phyloP scores from a whole-genome alignment of 495 filamentous ascomycete species.

The Rostrohypoxylon terebratum region DNA sequence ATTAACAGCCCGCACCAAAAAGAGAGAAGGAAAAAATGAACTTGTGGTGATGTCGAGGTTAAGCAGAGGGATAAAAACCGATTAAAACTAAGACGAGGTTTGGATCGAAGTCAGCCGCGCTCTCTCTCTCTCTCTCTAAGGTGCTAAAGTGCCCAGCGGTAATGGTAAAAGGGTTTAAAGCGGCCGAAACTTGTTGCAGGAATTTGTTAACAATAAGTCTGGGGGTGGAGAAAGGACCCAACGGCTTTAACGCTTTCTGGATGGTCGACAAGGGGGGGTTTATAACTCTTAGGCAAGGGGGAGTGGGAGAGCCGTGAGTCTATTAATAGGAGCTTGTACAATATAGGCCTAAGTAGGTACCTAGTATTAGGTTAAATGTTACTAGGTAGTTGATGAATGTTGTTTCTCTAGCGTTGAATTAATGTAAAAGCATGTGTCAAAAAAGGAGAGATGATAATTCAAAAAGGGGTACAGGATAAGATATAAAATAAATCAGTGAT shows the following conservation, averaged over 20 bases:
- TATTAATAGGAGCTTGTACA: constrained; percentile 24
- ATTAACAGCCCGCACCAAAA: constrained; percentile 28
- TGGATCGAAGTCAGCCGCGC: constrained; percentile 5
- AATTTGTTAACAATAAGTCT: constrained; percentile 10
- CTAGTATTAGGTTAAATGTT: not conserved
- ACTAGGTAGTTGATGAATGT: not conserved
- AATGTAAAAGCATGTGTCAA: constrained; percentile 10
- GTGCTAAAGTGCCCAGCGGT: no score
- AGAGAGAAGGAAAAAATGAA: constrained; percentile 17
- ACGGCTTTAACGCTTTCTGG: constrained; percentile 24
- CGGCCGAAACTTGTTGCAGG: constrained; percentile 24
- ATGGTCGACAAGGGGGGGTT: not conserved
- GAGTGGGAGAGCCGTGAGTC: constrained; percentile 16
- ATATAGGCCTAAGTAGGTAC: constrained; percentile 1
- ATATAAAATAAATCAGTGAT: not conserved
- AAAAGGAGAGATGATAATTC: no score
- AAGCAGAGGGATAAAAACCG: not conserved
- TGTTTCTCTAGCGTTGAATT: not conserved
- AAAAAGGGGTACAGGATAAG: not conserved
- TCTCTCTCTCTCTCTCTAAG: not conserved
- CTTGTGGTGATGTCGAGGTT: constrained; percentile 30
- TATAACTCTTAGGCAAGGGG: constrained; percentile 8
- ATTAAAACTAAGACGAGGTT: not conserved
- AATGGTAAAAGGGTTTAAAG: constrained; percentile 17
- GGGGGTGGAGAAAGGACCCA: constrained; percentile 24